Evolutionary conservation across 179 eudicot species (phyloP), one percentile per base, ranked within the genome.

Genomic region (Gypsophila paniculata): DNA sequence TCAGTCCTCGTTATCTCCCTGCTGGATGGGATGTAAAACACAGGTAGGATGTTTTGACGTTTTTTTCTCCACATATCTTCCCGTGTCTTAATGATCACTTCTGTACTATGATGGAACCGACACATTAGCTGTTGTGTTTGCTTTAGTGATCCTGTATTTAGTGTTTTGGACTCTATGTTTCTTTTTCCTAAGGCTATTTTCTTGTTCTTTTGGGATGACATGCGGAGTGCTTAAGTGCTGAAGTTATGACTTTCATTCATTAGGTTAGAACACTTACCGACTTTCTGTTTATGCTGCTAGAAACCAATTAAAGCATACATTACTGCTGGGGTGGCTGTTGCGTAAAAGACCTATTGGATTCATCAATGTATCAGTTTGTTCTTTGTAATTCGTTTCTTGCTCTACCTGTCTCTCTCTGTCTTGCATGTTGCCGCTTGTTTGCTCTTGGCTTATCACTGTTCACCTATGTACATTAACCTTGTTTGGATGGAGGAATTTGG

Each of bases 21-120:
- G 87, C 79, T 69, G 99, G 99, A 49, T 94, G 99, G 99, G 96
- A 91, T 81, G 83, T 94, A 72, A 88, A 63, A 77, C 99, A 94
- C 88, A 91, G 99, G 99, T 91, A 87, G 25, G 63, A 4, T 67
- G 17, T 61, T 64, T 49, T 67, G 13, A 52, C 72, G 13, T 67
- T 44, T 67, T 74, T 63, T 75, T 48, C 23, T 68, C 52, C 60
- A 8, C n/a, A 8, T 8, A 32, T 48, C 23, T 26, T n/a, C 21
- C 42, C 44, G 74, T 34, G 60, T 23, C 26, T n/a, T 2, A 34
- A 26, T 57, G 6, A 42, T 62, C 18, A 54, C 65, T 61, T 17
- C 25, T 68, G 51, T 8, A 9, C 26, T 13, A 8, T 8, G 15
- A 3, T 18, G 10, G 7, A 2, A 29, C 34, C 34, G 34, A 2